phyloP scores from a whole-genome alignment of 2,329 filamentous ascomycete species.

The Lecanoromycetidae sp. region DNA sequence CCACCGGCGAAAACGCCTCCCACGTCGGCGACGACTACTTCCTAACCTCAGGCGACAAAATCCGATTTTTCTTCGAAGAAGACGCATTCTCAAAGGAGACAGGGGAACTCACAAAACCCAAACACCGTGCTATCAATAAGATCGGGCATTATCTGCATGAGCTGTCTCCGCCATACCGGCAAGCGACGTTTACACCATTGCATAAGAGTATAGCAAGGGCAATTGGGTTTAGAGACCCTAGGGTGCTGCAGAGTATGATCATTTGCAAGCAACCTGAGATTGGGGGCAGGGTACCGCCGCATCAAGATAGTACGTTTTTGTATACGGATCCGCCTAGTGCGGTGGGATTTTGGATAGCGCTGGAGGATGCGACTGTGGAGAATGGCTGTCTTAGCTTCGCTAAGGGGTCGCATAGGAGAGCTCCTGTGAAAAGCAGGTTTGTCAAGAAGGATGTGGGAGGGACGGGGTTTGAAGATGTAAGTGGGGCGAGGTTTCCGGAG shows the following conservation, averaged over 20 bases:
- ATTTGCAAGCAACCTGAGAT: constrained; percentile 98
- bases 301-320: constrained; percentile 86
- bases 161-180: constrained; percentile 54
- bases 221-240: constrained; percentile 64
- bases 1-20: constrained; percentile 57
- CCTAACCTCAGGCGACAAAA: constrained; percentile 74
- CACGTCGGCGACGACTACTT: constrained; percentile 96
- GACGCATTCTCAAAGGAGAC: constrained; percentile 59
- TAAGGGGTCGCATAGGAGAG: constrained; percentile 65
- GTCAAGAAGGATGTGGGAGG: constrained; percentile 49
- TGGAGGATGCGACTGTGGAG: constrained; percentile 75
- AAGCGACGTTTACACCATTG: constrained; percentile 39
- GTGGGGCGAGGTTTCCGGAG: constrained; percentile 50
- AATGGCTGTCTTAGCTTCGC: constrained; percentile 88
- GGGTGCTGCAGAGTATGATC: constrained; percentile 84
- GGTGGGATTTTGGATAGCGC: constrained; percentile 93
- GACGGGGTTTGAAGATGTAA: constrained; percentile 61
- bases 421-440: constrained; percentile 59
- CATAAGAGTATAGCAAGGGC: constrained; percentile 55
- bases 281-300: constrained; percentile 76
- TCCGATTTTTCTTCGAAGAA: constrained; percentile 96
- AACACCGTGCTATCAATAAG: constrained; percentile 78
- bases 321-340: constrained; percentile 83
- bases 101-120: constrained; percentile 62
- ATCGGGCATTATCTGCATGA: constrained; percentile 68